Evolutionary conservation across 176 grass and related monocot species (phyloP).

Genomic region (Alopecurus myosuroides): DNA sequence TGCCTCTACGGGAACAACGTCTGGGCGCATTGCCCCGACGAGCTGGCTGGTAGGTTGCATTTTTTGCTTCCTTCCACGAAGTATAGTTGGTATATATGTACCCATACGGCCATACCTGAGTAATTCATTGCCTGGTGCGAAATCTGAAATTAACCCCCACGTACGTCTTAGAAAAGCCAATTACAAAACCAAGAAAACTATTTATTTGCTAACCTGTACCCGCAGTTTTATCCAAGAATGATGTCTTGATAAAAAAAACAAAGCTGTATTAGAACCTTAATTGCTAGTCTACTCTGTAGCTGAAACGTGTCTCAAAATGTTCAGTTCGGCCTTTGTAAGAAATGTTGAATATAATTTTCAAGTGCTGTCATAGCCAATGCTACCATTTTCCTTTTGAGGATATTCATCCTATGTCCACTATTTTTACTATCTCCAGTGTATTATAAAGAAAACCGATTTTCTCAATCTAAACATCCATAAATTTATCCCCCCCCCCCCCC

Average conservation of each 20-base stretch:
- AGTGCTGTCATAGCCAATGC: neutral
- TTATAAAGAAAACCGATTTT: neutral
- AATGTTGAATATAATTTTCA: neutral
- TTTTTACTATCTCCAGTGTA: neutral
- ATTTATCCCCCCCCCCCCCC: too few species aligned
- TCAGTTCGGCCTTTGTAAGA: neutral
- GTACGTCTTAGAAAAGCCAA: neutral
- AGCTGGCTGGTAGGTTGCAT: constrained; percentile 48
- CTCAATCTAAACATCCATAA: neutral
- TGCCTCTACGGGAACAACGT: constrained; percentile 81
- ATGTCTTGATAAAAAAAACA: neutral
- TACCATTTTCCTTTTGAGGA: neutral
- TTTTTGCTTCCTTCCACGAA: neutral
- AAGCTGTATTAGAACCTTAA: neutral
- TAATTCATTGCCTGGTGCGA: neutral
- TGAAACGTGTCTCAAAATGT: neutral
- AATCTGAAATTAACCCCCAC: neutral
- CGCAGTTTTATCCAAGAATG: neutral
- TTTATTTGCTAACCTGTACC: neutral
- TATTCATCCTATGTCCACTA: neutral
- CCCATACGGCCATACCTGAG: neutral
- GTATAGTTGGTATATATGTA: neutral
- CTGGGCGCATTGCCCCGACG: constrained; percentile 68
- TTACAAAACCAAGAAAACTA: neutral
- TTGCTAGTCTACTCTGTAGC: neutral